Conservation (phyloP, 495 filamentous ascomycete species). For the Entonaema liquescens region DNA sequence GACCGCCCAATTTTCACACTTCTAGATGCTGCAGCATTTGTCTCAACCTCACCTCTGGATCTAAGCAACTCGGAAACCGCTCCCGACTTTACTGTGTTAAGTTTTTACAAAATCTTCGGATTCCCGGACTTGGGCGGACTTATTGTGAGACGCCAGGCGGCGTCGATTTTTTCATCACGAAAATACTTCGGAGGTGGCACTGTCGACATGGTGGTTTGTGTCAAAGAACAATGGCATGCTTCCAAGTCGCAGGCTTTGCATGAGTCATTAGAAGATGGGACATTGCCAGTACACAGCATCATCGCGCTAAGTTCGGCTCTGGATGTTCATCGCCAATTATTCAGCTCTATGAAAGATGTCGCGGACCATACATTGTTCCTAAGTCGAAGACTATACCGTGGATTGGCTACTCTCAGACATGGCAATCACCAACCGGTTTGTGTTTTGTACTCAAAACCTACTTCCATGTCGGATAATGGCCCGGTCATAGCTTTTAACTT, state of each 20-base stretch:
- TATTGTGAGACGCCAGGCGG: slow-evolving; percentile 79
- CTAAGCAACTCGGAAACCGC: slow-evolving; percentile 66
- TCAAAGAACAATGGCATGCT: slow-evolving; percentile 75
- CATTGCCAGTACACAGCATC: slow-evolving; percentile 87
- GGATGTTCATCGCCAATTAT: slow-evolving; percentile 72
- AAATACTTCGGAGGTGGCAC: slow-evolving; percentile 96
- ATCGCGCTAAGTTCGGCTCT: slow-evolving; percentile 80
- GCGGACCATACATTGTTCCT: slow-evolving; percentile 79
- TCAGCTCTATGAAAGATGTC: slow-evolving; percentile 72
- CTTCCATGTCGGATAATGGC: slow-evolving; percentile 60
- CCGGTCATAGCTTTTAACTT: slow-evolving; percentile 89
- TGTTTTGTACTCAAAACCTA: slow-evolving; percentile 64
- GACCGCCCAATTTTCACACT: slow-evolving; percentile 67
- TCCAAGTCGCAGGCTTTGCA: slow-evolving; percentile 77
- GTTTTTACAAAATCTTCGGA: slow-evolving; percentile 97
- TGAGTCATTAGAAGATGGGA: slow-evolving; percentile 87
- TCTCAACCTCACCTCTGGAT: slow-evolving; percentile 79
- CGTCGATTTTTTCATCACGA: slow-evolving; percentile 66
- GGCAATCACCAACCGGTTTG: slow-evolving; percentile 73
- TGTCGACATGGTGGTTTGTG: slow-evolving; percentile 76
- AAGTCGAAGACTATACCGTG: slow-evolving; percentile 64
- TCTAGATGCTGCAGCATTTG: slow-evolving; percentile 89
- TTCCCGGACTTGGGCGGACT: slow-evolving; percentile 92
- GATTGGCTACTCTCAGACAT: slow-evolving; percentile 69
- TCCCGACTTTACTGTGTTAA: slow-evolving; percentile 88